A percentile compares a stretch with the other conserved stretches of the same genome.
Evolutionary conservation across 75 land plant species (phyloP).

Genomic region (Selaginella tamariscina): DNA sequence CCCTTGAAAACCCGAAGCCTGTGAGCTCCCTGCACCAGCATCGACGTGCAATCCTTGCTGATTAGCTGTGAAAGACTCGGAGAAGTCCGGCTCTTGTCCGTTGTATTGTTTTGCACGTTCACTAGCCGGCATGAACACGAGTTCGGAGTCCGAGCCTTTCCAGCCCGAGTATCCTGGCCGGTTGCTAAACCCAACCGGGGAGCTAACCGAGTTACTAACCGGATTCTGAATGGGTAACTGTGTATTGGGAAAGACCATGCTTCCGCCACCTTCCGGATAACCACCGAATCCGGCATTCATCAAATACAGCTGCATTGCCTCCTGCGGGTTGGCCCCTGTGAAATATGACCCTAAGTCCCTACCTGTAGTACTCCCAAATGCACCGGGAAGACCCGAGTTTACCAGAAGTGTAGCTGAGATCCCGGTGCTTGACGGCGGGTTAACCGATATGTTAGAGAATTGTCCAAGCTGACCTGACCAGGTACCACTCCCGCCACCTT

Average conservation of each 20-base stretch:
- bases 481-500: background rate
- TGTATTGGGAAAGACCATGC: background rate
- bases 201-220: background rate
- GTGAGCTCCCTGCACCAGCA: background rate
- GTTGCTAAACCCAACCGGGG: background rate
- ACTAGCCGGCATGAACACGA: conserved; percentile 8
- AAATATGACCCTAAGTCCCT: background rate
- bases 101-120: background rate
- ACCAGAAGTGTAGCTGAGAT: no score
- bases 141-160: conserved; percentile 4
- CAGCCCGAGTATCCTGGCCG: background rate
- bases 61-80: background rate
- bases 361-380: background rate
- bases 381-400: background rate
- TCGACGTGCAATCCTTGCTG: background rate
- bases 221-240: background rate
- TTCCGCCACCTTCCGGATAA: background rate
- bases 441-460: background rate
- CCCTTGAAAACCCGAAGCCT: conserved; percentile 16
- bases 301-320: background rate
- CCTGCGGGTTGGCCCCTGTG: background rate
- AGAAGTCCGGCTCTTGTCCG: background rate
- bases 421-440: no score
- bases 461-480: background rate
- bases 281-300: background rate